Evolutionary conservation across 2,329 filamentous ascomycete species (phyloP), one percentile per base, ranked within the genome.

Genomic region (Lachnellula suecica): DNA sequence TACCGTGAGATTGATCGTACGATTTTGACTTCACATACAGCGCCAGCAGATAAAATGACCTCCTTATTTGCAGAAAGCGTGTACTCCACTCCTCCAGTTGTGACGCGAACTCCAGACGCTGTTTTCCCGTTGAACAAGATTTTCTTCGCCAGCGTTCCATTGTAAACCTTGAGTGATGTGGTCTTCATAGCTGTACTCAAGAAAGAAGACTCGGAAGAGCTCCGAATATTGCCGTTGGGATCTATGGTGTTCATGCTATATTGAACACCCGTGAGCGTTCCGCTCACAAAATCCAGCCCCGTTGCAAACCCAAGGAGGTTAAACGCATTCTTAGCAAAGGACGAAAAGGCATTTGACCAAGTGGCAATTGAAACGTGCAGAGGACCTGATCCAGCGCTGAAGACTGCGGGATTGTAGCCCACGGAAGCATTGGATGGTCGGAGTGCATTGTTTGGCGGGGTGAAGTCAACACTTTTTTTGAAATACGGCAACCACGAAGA

Each of bases 401-500:
- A 73, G 4, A 65, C 58, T 13, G 60, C 62, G 7, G 61, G 38
- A 19, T 66, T 61, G 44, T 66, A 69, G 13, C 56, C 35, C 4
- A 61, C 53, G 3, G 66, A 62, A 7, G 66, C 63, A 52, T 70
- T 70, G 31, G 55, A 51, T 7, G 56, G 55, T 34, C 66, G 60
- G 9, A 46, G 47, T 35, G 65, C 41, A 8, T 8, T 38, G 27
- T 68, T 67, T 2, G 67, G 68, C 24, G 48, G 44, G 25, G 56
- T 59, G 49, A 58, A 54, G 2, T 46, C 41, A 9, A 59, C 51
- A 27, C 55, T 57, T 52, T 72, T 75, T 34, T 65, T 64, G 49
- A 78, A 71, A 63, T 74, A 82, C 2, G 74, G 73, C 15, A 74
- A 66, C 25, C 79, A 68, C 9, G 70, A 70, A 4, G 75, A 63